Percentiles rank a stretch among this genome's conserved stretches.
phyloP scores from a whole-genome alignment of 2,329 filamentous ascomycete genomes.

The Camptophora hylomeconis region DNA sequence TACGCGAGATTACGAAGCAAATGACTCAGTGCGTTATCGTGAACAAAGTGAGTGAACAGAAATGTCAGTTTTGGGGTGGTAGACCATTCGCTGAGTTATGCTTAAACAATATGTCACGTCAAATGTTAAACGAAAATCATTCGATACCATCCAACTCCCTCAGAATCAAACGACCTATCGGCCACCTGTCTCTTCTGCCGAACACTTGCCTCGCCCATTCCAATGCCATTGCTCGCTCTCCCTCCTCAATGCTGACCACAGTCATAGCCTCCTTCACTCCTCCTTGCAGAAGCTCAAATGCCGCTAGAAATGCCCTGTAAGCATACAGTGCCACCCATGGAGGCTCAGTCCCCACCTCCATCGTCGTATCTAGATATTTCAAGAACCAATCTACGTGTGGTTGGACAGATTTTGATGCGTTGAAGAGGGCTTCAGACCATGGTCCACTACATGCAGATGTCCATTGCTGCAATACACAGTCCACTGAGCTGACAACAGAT shows the following conservation, averaged over 20 bases:
- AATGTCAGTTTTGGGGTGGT: too few relatives aligned
- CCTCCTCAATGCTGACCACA: conserved; percentile 21
- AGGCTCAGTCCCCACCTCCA: conserved; percentile 20
- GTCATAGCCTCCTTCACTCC: conserved; percentile 23
- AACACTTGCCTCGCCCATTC: conserved; percentile 24
- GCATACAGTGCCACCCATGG: conserved; percentile 29
- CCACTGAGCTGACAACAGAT: conserved; percentile 25
- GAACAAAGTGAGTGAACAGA: too few relatives aligned
- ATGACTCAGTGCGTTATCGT: too few relatives aligned
- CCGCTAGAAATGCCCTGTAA: conserved; percentile 30
- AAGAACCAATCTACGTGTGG: conserved; percentile 29
- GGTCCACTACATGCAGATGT: conserved; percentile 20
- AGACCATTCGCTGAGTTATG: too few relatives aligned
- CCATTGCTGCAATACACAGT: conserved; percentile 21
- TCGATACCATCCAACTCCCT: too few relatives aligned
- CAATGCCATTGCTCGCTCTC: conserved; percentile 15
- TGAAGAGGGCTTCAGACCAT: conserved; percentile 21
- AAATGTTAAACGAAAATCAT: too few relatives aligned
- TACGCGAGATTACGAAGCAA: too few relatives aligned
- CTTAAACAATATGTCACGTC: too few relatives aligned
- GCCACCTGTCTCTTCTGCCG: too few relatives aligned
- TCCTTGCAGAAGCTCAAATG: conserved; percentile 25
- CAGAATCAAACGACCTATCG: too few relatives aligned
- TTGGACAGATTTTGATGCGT: conserved; percentile 21
- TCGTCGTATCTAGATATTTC: conserved; percentile 22